Evolutionary conservation across 441 rosid species (phyloP), one percentile per base, ranked within the genome.

Genomic region (Aquilaria agallochum): DNA sequence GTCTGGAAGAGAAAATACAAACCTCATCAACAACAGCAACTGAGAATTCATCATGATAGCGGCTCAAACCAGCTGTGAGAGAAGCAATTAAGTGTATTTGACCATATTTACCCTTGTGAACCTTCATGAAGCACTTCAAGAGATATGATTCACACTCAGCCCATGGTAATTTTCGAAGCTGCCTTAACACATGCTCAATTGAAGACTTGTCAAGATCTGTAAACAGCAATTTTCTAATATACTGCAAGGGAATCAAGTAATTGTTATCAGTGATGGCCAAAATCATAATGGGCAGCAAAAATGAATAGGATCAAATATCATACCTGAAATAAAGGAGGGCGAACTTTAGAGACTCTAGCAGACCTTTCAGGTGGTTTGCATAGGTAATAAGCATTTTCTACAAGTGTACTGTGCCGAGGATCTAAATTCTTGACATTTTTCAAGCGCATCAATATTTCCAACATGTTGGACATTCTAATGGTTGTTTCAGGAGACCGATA

Each of bases 1-100:
- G 51, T 52, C 14, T 51, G 49, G 46, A 54, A 54, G 49, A 66
- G 64, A 60, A 65, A 64, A 58, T 62, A 53, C 86, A 65, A 69
- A 96, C 99, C 99, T 96, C 99, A 71, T 96, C 99, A 73, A 93
- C 98, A 76, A 96, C 95, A 63, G 97, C 96, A 52, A 96, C 97
- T 0, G 97, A 89, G 82, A 96, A 90, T 75, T 86, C 96, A 81
- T 92, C 99, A 79, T 93, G 98, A 81, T 96, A 85, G 71, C 96
- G 94, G 70, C 97, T 93, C 79, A 96, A 83, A 76, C 97, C 96
- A 80, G 96, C 84, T 70, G 97, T 96, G 68, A 96, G 93, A 66
- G 96, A 93, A 71, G 98, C 99, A 80, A 93, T 78, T 83, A 96
- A 76, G 71, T 96, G 96, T 75, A 96, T 96, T 74, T 96, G 99